These are phyloP conservation scores for Plectosphaerella sp. DNA, from an alignment of 2,329 filamentous ascomycete genomes.

Conservation along the genomic window DNA sequence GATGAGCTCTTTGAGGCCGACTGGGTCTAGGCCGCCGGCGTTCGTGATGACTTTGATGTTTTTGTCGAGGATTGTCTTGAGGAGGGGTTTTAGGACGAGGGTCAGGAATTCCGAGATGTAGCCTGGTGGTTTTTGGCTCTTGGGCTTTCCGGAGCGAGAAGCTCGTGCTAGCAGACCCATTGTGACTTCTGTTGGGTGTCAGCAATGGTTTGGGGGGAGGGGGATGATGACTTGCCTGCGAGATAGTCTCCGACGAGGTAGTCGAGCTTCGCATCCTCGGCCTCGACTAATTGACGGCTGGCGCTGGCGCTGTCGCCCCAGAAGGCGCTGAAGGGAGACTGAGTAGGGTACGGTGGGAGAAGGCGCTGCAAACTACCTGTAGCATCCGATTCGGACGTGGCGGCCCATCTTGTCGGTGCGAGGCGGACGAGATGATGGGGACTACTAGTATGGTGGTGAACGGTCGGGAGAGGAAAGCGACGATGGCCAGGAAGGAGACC, in stretches of 20 bases:
- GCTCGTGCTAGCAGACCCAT: slow-evolving; percentile 4
- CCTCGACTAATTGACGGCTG: slow-evolving; percentile 3
- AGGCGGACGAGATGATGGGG: background rate
- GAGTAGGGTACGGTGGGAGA: background rate
- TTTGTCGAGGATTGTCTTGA: slow-evolving; percentile 1
- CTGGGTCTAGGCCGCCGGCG: slow-evolving; percentile 3
- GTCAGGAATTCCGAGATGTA: slow-evolving; percentile 4
- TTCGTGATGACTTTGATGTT: slow-evolving; percentile 5
- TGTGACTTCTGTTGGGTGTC: background rate
- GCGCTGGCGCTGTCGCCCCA: slow-evolving; percentile 4
- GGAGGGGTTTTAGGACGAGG: background rate
- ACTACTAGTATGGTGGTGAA: too few species aligned
- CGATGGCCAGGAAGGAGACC: too few species aligned
- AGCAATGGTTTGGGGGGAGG: background rate
- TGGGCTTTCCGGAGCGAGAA: background rate
- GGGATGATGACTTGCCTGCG: background rate
- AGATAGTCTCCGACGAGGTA: slow-evolving; percentile 5
- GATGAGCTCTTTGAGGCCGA: slow-evolving; percentile 3
- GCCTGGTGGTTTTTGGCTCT: background rate
- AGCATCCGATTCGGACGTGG: slow-evolving; percentile 4
- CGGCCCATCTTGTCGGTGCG: background rate
- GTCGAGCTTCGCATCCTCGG: slow-evolving; percentile 3
- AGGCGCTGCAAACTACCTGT: slow-evolving; percentile 1
- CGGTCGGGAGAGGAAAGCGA: too few species aligned
- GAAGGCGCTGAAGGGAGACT: background rate